Percentiles rank a stretch among this genome's conserved stretches.
These are phyloP conservation scores for Scheffersomyces insectosa DNA, from an alignment of 1,139 yeast species.

Conservation along the genomic window DNA sequence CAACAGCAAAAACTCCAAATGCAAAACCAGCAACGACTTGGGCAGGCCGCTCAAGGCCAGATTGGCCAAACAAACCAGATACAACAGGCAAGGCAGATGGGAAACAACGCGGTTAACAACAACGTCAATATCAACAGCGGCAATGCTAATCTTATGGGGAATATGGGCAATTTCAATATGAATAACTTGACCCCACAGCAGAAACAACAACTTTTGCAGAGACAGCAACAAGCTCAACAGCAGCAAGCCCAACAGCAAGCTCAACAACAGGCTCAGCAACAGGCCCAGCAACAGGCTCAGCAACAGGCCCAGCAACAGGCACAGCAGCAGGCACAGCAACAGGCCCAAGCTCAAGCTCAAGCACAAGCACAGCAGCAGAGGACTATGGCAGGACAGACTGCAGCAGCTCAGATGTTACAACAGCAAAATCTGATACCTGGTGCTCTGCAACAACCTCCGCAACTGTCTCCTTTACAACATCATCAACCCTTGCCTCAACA, in stretches of 20 bases:
- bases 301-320: conserved; percentile 4
- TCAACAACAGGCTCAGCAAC: conserved; percentile 12
- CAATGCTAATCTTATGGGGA: conserved; percentile 7
- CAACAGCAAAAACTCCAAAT: conserved; percentile 23
- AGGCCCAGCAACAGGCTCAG: no score
- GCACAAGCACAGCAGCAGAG: conserved; percentile 16
- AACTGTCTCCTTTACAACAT: conserved; percentile 5
- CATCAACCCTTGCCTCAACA: conserved; percentile 9
- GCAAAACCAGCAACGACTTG: conserved; percentile 7
- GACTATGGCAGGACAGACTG: conserved; percentile 16
- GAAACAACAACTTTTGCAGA: conserved; percentile 24
- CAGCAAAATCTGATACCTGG: conserved; percentile 1
- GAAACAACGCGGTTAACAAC: conserved; percentile 4
- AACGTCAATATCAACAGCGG: conserved; percentile 9
- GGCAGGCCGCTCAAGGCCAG: no score
- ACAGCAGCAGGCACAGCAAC: conserved; percentile 4
- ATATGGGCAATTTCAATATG: conserved; percentile 12
- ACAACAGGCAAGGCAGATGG: conserved; percentile 3
- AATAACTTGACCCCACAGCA: conserved; percentile 35
- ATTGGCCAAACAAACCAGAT: conserved; percentile 5
- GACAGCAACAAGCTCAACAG: conserved; percentile 6
- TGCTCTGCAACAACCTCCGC: conserved; percentile 4
- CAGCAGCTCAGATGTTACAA: conserved; percentile 5
- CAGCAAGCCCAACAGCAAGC: conserved; percentile 10
- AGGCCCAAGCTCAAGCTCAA: conserved; percentile 9